Evolutionary conservation across 495 filamentous ascomycete species (phyloP), one percentile per base, ranked within the genome.

Genomic region (Hyaloscypha hepaticicola): DNA sequence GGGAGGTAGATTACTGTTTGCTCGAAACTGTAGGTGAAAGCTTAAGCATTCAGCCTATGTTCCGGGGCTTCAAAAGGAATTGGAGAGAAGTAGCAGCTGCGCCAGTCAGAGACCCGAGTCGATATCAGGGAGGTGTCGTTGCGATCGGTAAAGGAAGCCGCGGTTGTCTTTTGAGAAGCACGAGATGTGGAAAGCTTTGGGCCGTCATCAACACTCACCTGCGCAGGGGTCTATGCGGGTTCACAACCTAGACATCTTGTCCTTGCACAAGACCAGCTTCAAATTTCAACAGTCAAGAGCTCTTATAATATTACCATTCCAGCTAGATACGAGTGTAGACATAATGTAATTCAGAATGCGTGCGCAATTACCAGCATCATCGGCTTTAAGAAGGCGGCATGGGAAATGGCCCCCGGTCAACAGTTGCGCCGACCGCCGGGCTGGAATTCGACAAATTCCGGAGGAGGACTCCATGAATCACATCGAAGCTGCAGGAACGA

Each of bases 391-490:
- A 53, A 26, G 25, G n/a, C n/a, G 50, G 9, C 50, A 11, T 9
- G 29, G 29, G 9, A n/a, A n/a, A 8, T n/a, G 41, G 28, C 19
- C 33, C 29, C 55, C 29, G 56, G 29, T 45, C 28, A 45, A 34
- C n/a, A 22, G 16, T 58, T 45, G 56, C 29, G 56, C 56, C 56
- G 56, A 58, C 26, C n/a, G 25, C 33, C 55, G 11, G 38, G 11
- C 38, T 24, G 2, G 26, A 53, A 3, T 53, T 24, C 26, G 11
- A 11, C 19, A 58, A 6, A 22, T 31, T 34, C 55, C 29, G 56
- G 50, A 25, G 5, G 26, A 28, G 6, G 25, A 28, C 26, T 24
- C 26, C 50, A 25, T 53, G 50, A 25, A 53, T 53, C 5, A 8
- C 22, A 26, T 45, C 38, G 56, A 24, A 38, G 14, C 56, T 34